A percentile compares a stretch with the other conserved stretches of the same genome.
phyloP scores from a whole-genome alignment of 345 rosid genomes.

The Clarkia xantiana region DNA sequence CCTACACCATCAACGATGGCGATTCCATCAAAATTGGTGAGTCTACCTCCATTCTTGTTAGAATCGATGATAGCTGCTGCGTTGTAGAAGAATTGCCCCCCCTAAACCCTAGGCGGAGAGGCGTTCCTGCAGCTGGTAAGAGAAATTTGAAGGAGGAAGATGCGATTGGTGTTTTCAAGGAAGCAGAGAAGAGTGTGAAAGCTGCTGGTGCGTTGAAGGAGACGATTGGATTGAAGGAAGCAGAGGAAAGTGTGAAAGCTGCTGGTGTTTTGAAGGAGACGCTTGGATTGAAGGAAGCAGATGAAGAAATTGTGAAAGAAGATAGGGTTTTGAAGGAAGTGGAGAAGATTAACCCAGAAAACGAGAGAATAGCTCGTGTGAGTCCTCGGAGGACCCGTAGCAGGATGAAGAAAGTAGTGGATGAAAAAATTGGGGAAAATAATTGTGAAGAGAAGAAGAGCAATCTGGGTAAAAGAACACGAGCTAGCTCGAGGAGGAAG shows the following conservation, averaged over 20 bases:
- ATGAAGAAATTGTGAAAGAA: neutral
- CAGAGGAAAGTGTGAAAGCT: neutral
- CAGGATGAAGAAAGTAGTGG: conserved; percentile 8
- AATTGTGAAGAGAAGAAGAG: conserved; percentile 15
- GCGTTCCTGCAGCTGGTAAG: neutral
- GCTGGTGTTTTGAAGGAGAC: conserved; percentile 1
- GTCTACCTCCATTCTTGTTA: conserved; percentile 38
- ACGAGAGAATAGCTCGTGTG: neutral
- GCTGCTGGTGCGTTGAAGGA: conserved; percentile 19
- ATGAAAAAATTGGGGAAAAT: conserved; percentile 8
- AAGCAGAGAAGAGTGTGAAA: conserved; percentile 5
- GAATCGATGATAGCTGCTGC: conserved; percentile 16
- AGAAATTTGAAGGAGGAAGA: conserved; percentile 1
- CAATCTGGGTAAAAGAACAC: conserved; percentile 9
- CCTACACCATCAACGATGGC: conserved; percentile 35
- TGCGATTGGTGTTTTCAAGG: neutral
- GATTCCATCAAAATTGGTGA: conserved; percentile 73
- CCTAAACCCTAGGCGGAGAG: conserved; percentile 4
- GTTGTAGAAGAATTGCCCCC: conserved; percentile 11
- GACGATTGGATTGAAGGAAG: conserved; percentile 7
- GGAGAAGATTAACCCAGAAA: too few relatives aligned
- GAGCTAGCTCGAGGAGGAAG: conserved; percentile 9
- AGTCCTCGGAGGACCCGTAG: conserved; percentile 13
- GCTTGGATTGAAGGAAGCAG: too few relatives aligned
- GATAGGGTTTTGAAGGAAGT: neutral